Evolutionary conservation across 257 asterid genomes (phyloP).

Genomic region (Penstemon davidsonii): DNA sequence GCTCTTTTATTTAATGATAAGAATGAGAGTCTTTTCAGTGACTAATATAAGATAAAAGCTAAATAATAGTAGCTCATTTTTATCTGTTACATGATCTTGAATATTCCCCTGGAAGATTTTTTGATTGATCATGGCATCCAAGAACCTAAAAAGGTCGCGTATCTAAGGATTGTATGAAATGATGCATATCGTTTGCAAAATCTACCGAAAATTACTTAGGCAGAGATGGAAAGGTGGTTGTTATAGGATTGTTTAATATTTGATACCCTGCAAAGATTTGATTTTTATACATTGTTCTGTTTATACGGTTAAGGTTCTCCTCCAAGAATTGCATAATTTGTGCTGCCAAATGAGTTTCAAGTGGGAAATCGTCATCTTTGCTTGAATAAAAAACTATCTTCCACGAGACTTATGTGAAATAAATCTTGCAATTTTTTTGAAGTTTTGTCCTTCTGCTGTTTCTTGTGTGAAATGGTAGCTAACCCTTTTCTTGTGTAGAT

Average conservation of each 20-base stretch:
- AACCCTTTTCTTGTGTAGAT: conserved; percentile 29
- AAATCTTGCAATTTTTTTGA: background rate
- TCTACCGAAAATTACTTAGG: background rate
- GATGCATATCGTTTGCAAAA: conserved; percentile 11
- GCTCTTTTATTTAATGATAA: conserved; percentile 6
- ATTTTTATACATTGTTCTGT: background rate
- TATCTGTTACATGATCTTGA: conserved; percentile 23
- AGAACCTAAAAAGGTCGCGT: background rate
- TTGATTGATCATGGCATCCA: background rate
- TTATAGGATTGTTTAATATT: background rate
- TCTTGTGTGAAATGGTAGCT: conserved; percentile 9
- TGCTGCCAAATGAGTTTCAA: background rate
- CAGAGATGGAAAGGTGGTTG: background rate
- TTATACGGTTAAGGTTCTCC: conserved; percentile 1
- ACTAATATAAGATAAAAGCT: background rate
- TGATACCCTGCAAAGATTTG: conserved; percentile 10
- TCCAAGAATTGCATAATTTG: conserved; percentile 3
- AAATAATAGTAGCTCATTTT: background rate
- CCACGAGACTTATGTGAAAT: conserved; percentile 1
- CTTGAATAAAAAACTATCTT: background rate
- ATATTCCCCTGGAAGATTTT: conserved; percentile 5
- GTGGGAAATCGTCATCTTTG: conserved; percentile 3
- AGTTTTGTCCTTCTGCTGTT: background rate
- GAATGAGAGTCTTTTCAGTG: background rate
- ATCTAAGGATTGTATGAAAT: background rate